Conservation (phyloP, 2,329 filamentous ascomycete genomes). For the Ramichloridium luteum region DNA sequence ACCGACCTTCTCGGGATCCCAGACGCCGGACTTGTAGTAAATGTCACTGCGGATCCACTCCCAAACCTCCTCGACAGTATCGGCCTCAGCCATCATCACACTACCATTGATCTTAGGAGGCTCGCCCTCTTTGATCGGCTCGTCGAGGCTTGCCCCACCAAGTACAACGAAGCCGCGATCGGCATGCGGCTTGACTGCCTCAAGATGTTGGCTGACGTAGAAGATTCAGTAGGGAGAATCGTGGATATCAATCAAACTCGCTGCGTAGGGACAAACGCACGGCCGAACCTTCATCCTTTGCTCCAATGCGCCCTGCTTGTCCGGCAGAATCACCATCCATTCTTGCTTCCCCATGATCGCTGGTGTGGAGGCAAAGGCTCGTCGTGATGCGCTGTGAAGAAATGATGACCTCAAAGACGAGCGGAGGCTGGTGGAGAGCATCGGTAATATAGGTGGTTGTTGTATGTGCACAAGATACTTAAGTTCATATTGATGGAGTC, state of each 20-base stretch:
- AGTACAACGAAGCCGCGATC: conserved; percentile 49
- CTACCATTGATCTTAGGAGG: conserved; percentile 63
- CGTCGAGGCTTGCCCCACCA: conserved; percentile 57
- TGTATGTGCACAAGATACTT: too few species aligned
- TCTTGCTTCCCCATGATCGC: conserved; percentile 31
- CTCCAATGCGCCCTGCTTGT: conserved; percentile 30
- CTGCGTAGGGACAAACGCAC: too few species aligned
- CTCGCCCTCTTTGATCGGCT: conserved; percentile 50
- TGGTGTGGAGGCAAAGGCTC: too few species aligned
- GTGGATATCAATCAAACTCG: too few species aligned
- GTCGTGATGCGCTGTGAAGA: too few species aligned
- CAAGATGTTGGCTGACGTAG: conserved; percentile 42
- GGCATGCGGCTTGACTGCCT: conserved; percentile 39
- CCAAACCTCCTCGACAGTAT: conserved; percentile 56
- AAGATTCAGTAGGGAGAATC: background rate
- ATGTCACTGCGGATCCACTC: conserved; percentile 58
- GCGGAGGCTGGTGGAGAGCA: too few species aligned
- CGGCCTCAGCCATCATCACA: conserved; percentile 54
- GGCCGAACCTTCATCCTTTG: conserved; percentile 32
- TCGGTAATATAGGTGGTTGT: too few species aligned
- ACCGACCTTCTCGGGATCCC: conserved; percentile 48
- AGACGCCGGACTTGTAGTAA: conserved; percentile 60
- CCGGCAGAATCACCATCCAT: conserved; percentile 41
- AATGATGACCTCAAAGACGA: too few species aligned
- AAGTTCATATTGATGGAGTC: too few species aligned